Base-by-base conservation (phyloP, 2,329 filamentous ascomycete genomes). In the Calonectria pseudoreteaudii region DNA sequence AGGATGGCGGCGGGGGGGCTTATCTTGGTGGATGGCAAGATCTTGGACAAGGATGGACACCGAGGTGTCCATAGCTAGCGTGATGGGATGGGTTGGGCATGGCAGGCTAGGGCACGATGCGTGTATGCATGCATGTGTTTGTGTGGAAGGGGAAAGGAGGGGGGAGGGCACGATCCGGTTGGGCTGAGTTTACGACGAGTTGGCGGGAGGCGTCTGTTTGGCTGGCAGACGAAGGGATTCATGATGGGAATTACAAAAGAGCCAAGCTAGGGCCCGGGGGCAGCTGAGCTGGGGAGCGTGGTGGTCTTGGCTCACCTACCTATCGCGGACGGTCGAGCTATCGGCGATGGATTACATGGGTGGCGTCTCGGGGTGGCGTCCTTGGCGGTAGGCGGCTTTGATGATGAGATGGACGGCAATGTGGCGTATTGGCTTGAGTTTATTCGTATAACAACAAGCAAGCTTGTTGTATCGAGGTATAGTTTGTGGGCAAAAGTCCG, bases 1-100 rank as follows among this genome's bases (percentile, higher is more conserved):
- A n/a, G n/a, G n/a, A n/a, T n/a, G n/a, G 26, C n/a, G 31, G 49
- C 30, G 34, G 31, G 34, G 31, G 62, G 66, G 66, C 66, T 68
- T 68, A 68, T 68, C 66, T 60, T 50, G 53, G 66, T 28, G 52
- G 28, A 56, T 56, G 66, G 50, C 66, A 47, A 68, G 50, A 56
- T 56, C 34, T 56, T 68, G 50, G 31, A 38, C 53, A 49, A 58
- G 66, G 66, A 50, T 68, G 66, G 66, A 31, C 50, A 56, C 49
- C 52, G 66, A 60, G 52, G 28, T 3, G 28, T 28, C 52, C 41
- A 68, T 49, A 53, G 26, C 66, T 67, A 36, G 65, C 41, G 64
- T 30, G 31, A 38, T 44, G 58, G n/a, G n/a, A n/a, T n/a, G n/a
- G n/a, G n/a, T n/a, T n/a, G n/a, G 50, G 50, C 36, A 62, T 36